phyloP scores from a whole-genome alignment of 1,284 basidiomycete genomes.

The Boletus smithii region DNA sequence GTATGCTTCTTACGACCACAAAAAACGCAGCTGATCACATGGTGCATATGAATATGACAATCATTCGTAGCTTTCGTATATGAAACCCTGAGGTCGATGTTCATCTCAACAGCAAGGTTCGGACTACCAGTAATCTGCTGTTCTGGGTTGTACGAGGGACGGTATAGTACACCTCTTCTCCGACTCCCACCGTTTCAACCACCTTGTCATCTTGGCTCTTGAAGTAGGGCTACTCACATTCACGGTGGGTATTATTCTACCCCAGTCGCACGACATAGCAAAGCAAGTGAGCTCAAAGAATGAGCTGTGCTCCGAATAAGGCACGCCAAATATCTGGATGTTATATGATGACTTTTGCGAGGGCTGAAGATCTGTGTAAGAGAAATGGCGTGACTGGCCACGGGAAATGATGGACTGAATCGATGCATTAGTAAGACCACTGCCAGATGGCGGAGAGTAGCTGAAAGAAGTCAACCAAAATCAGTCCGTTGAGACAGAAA shows the following conservation, averaged over 20 bases:
- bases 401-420: constrained; percentile 66
- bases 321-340: constrained; percentile 82
- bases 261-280: constrained; percentile 79
- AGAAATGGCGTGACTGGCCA: constrained; percentile 66
- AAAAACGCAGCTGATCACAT: constrained; percentile 27
- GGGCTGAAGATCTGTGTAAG: constrained; percentile 62
- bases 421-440: constrained; percentile 53
- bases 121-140: constrained; percentile 64
- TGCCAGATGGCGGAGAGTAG: constrained; percentile 70
- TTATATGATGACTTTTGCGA: constrained; percentile 68
- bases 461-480: constrained; percentile 36
- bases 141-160: constrained; percentile 58
- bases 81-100: not conserved
- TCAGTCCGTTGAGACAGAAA: not conserved
- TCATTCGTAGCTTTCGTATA: not conserved
- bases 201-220: constrained; percentile 79
- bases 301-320: constrained; percentile 95
- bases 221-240: constrained; percentile 84
- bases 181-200: constrained; percentile 83
- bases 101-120: not conserved
- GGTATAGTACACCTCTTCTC: constrained; percentile 62
- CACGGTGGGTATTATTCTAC: constrained; percentile 90
- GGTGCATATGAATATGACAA: constrained; percentile 14
- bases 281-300: constrained; percentile 95
- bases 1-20: constrained; percentile 13